Percentiles rank a stretch among this genome's conserved stretches.
phyloP scores from a whole-genome alignment of 164 flowering plant genomes.

The Akebia trifoliata region DNA sequence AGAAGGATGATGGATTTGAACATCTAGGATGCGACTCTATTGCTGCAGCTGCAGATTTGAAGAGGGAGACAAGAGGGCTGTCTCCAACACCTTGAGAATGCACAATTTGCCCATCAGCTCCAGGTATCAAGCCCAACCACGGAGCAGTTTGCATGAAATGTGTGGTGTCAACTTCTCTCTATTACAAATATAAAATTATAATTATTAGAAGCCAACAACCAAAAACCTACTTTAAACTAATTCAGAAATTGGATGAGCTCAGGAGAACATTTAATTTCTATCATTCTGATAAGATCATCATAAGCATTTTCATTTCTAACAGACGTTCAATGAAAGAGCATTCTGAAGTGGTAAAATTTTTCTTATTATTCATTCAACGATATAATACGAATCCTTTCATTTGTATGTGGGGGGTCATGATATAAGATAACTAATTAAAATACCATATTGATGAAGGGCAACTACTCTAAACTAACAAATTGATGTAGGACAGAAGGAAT shows the following conservation, averaged over 20 bases:
- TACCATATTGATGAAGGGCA: too few species aligned
- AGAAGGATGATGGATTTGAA: constrained; percentile 54
- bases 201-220: constrained; percentile 14
- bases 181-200: constrained; percentile 19
- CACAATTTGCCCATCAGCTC: constrained; percentile 74
- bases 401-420: too few species aligned
- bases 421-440: too few species aligned
- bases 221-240: background rate
- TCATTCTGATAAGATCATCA: too few species aligned
- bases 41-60: constrained; percentile 71
- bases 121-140: constrained; percentile 91
- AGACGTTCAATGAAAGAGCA: too few species aligned
- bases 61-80: constrained; percentile 77
- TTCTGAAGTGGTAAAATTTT: too few species aligned
- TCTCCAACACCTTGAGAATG: constrained; percentile 64
- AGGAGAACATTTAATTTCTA: background rate
- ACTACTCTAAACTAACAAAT: too few species aligned
- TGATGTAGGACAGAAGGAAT: too few species aligned
- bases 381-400: too few species aligned
- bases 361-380: too few species aligned
- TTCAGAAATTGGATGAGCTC: background rate
- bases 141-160: constrained; percentile 95
- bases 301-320: too few species aligned
- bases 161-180: constrained; percentile 85
- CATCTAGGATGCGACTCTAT: constrained; percentile 51